Conservation (phyloP, 148 eudicot genomes). For the Rhododendron mucronatum region DNA sequence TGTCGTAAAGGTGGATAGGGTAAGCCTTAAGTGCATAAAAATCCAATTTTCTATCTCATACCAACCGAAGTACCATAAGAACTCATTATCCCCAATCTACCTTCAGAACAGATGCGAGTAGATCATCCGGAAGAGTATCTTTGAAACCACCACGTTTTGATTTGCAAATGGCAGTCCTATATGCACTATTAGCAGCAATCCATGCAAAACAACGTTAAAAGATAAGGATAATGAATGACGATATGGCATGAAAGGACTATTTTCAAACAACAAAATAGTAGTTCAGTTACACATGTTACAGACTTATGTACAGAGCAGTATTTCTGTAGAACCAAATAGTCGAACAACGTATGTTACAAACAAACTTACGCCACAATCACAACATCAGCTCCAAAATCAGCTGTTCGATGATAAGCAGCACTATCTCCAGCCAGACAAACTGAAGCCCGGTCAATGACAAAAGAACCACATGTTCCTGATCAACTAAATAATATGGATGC, state of each 20-base stretch:
- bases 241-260: background rate
- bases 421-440: conserved; percentile 58
- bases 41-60: background rate
- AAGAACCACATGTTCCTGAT: background rate
- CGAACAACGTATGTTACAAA: background rate
- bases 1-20: conserved; percentile 39
- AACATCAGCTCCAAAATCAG: conserved; percentile 70
- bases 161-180: conserved; percentile 77
- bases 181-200: conserved; percentile 45
- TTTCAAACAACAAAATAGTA: background rate
- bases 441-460: conserved; percentile 34
- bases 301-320: background rate
- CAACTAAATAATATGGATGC: background rate
- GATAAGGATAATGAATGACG: background rate
- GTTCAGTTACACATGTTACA: background rate
- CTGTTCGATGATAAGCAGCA: conserved; percentile 37
- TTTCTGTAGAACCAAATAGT: background rate
- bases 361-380: conserved; percentile 84
- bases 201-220: background rate
- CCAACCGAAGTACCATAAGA: background rate
- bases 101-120: conserved; percentile 79
- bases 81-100: conserved; percentile 26
- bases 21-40: background rate
- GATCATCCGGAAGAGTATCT: conserved; percentile 78
- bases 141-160: conserved; percentile 87